Conservation (phyloP, 345 rosid species). For the Heritiera fomes region DNA sequence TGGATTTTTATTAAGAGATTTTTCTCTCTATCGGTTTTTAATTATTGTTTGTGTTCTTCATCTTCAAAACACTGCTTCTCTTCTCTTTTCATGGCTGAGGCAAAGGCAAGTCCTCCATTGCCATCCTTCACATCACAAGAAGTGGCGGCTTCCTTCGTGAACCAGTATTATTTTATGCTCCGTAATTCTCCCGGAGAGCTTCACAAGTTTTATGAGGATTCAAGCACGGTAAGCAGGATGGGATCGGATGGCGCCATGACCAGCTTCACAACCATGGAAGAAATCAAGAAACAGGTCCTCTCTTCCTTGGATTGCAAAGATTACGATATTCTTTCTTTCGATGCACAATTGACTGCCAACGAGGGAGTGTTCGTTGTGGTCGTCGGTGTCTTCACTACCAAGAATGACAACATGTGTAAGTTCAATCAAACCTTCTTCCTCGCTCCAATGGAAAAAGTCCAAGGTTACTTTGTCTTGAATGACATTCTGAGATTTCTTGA, state of each 20-base stretch:
- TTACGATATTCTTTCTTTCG: not conserved
- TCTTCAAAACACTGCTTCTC: too few relatives aligned
- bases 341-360: not conserved
- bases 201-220: not conserved
- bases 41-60: too few relatives aligned
- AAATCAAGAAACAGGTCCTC: not conserved
- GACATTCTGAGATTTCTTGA: constrained; percentile 15
- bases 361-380: not conserved
- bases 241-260: not conserved
- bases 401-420: not conserved
- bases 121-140: not conserved
- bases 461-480: not conserved
- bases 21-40: too few relatives aligned
- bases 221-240: not conserved
- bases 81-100: not conserved
- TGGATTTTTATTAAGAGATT: too few relatives aligned
- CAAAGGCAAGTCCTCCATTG: not conserved
- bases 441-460: not conserved
- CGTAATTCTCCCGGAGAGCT: not conserved
- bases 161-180: not conserved
- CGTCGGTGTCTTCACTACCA: not conserved
- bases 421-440: constrained; percentile 15
- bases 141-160: not conserved
- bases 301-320: not conserved
- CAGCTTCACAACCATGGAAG: not conserved